These are phyloP conservation scores for Camellia granthamiana DNA, from an alignment of 148 eudicot species.

Conservation along the genomic window DNA sequence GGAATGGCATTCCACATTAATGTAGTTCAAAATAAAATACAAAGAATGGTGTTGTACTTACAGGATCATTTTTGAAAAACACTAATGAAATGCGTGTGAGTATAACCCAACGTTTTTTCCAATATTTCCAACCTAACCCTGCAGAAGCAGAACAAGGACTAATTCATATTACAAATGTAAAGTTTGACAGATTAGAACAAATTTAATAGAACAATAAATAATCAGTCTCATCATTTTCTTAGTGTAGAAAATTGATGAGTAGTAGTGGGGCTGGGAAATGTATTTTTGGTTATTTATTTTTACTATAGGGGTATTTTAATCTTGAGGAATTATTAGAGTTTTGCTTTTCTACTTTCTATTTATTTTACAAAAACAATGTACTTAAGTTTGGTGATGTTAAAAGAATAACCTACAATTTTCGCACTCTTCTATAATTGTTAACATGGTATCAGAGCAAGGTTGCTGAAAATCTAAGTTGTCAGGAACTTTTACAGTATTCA, in stretches of 20 bases:
- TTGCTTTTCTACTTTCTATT: too few relatives aligned
- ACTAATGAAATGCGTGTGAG: conserved; percentile 94
- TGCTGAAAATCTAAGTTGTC: too few relatives aligned
- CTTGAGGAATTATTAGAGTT: too few relatives aligned
- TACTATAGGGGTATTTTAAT: too few relatives aligned
- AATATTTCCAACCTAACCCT: conserved; percentile 99
- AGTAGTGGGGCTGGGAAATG: not conserved
- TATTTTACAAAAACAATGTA: too few relatives aligned
- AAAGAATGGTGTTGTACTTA: conserved; percentile 34
- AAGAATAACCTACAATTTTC: too few relatives aligned
- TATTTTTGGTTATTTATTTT: too few relatives aligned
- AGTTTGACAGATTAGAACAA: not conserved
- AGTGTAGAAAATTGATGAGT: not conserved
- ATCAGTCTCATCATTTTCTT: not conserved
- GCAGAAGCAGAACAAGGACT: conserved; percentile 29
- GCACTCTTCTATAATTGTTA: too few relatives aligned
- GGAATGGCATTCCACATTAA: not conserved
- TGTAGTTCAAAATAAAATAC: conserved; percentile 10
- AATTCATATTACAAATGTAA: not conserved
- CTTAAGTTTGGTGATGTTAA: too few relatives aligned
- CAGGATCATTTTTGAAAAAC: conserved; percentile 97
- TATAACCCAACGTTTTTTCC: conserved; percentile 99
- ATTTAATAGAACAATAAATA: not conserved
- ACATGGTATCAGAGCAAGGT: too few relatives aligned
- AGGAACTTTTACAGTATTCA: too few relatives aligned